Evolutionary conservation across 352 stramenopile genomes (phyloP).

Genomic region (Pythium aquatile): DNA sequence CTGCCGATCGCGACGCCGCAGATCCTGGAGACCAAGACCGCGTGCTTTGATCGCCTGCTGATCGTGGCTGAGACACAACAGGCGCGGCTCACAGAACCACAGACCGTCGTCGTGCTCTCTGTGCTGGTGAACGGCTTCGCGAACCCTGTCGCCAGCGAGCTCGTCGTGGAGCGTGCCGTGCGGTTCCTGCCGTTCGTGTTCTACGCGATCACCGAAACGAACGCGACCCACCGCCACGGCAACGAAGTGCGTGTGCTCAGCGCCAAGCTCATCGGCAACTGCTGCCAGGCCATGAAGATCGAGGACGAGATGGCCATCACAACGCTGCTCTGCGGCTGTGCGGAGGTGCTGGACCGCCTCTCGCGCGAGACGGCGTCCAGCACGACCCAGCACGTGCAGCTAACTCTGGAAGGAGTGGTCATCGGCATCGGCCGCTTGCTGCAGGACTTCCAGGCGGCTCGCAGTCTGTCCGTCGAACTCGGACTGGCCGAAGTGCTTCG

Average conservation of each 20-base stretch:
- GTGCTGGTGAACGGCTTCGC: conserved; percentile 69
- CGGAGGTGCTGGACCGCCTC: conserved; percentile 70
- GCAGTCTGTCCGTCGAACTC: conserved; percentile 57
- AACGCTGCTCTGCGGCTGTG: conserved; percentile 62
- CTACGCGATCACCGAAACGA: conserved; percentile 41
- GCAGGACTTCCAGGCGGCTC: conserved; percentile 55
- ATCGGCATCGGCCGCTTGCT: conserved; percentile 62
- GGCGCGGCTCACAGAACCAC: conserved; percentile 32
- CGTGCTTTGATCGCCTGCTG: conserved; percentile 54
- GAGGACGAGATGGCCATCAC: conserved; percentile 73
- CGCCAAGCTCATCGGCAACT: conserved; percentile 68
- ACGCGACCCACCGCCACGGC: conserved; percentile 6
- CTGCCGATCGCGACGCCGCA: conserved; percentile 26
- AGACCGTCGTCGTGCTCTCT: conserved; percentile 55
- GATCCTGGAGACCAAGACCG: conserved; percentile 36
- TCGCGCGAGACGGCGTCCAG: conserved; percentile 29
- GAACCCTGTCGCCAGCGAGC: conserved; percentile 48
- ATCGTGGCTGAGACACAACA: conserved; percentile 33
- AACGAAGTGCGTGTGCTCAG: conserved; percentile 53
- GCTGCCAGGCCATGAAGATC: conserved; percentile 58
- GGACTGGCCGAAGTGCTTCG: conserved; percentile 63
- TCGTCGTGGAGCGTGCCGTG: conserved; percentile 43
- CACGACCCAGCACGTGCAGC: conserved; percentile 32
- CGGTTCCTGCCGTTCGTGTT: conserved; percentile 75
- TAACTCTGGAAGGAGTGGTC: conserved; percentile 59